phyloP scores from a whole-genome alignment of 2,329 filamentous ascomycete genomes.

The Fusarium humuli region DNA sequence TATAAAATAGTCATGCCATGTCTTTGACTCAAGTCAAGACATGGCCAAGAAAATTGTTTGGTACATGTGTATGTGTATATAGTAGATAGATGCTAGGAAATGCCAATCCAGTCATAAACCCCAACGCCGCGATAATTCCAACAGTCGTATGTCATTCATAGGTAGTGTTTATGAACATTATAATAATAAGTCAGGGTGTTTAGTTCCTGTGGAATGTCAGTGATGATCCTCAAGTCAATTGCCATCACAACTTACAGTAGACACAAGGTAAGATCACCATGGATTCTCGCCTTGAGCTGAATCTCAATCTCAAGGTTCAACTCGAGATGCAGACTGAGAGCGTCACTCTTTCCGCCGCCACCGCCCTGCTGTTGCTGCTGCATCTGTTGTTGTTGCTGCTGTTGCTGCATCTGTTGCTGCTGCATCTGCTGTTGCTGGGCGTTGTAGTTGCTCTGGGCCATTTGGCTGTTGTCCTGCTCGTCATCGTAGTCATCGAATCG shows the following conservation, averaged over 20 bases:
- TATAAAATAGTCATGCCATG: constrained; percentile 27
- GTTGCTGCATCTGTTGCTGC: constrained; percentile 32
- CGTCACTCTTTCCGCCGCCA: constrained; percentile 41
- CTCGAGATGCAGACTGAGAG: constrained; percentile 76
- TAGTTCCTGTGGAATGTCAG: constrained; percentile 29
- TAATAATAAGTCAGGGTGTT: neutral
- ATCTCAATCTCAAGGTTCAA: constrained; percentile 87
- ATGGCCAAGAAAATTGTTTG: constrained; percentile 21
- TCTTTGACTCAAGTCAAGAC: neutral
- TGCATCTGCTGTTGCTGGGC: constrained; percentile 35
- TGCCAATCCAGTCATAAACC: constrained; percentile 8
- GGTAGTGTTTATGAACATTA: constrained; percentile 7
- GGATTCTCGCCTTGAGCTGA: constrained; percentile 84
- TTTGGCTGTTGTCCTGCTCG: constrained; percentile 25
- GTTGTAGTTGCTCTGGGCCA: constrained; percentile 30
- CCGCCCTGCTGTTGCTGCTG: constrained; percentile 30
- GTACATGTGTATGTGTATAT: constrained; percentile 8
- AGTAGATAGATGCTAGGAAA: constrained; percentile 8
- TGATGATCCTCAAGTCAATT: neutral
- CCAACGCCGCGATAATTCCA: constrained; percentile 25
- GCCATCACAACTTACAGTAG: constrained; percentile 63
- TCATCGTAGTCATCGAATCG: constrained; percentile 36
- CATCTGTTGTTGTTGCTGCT: constrained; percentile 23
- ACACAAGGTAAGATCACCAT: constrained; percentile 83
- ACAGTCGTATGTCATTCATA: constrained; percentile 22